Evolutionary conservation across 1,284 basidiomycete genomes (phyloP), one percentile per base, ranked within the genome.

Genomic region (Cronartium quercuum): DNA sequence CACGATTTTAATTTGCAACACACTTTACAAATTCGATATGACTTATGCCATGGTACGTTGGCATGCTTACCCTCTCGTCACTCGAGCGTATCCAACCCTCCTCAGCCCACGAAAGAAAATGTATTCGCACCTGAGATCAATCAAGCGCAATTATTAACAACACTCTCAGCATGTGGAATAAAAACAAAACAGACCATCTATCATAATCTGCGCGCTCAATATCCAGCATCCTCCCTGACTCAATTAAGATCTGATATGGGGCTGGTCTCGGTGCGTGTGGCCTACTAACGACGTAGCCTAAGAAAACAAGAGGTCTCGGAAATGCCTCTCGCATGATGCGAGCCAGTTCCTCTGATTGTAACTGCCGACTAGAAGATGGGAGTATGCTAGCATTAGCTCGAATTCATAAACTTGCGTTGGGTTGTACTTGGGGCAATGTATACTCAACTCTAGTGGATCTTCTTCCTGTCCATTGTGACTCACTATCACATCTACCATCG

Each of bases 361-460:
- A 82, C 81, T 94, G 90, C 77, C 94, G 87, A 82, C 96, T 94
- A 21, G 93, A 92, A 81, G 95, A 91, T 85, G 95, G 91, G 78
- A 29, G 66, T 6, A 58, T 29, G 13, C 21, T 15, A 76, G 42
- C 66, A n/a, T 21, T 34, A 4, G 65, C 51, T 57, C 9, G 10
- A 77, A 80, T 55, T 21, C 9, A 69, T 38, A 34, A 10, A 64
- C 51, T 15, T 18, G 24, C 9, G 29, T n/a, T 41, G 24, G 35
- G 68, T 34, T 61, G 40, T 29, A 40, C 13, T 34, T 10, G 65
- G 29, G 2, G 40, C 58, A 24, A 74, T 44, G n/a, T 21, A 24
- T 4, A 74, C 63, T 67, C 51, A 74, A 74, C 71, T 74, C 71
- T 44, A 67, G n/a, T 24, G 58, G 61, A 29, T 70, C 74, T 40